phyloP scores from a whole-genome alignment of 352 stramenopile species.

The Globisporangium polare region DNA sequence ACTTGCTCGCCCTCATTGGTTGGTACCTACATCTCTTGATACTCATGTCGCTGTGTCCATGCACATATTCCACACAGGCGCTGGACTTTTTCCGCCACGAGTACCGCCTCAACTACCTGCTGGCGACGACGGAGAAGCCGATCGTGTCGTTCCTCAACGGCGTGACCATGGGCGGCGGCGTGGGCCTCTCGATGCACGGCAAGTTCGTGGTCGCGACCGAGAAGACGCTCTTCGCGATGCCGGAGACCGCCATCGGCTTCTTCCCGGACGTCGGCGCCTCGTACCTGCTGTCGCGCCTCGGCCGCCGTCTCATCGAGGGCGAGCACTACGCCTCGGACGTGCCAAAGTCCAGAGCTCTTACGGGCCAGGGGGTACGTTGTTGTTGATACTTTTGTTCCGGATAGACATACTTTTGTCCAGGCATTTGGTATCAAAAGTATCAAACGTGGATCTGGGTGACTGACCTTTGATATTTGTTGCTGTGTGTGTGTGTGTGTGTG shows the following conservation, averaged over 20 bases:
- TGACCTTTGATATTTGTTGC: constrained; percentile 1
- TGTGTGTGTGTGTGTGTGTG: constrained; percentile 8
- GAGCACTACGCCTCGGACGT: constrained; percentile 75
- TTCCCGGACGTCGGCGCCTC: constrained; percentile 97
- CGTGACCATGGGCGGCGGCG: constrained; percentile 98
- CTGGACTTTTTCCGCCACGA: constrained; percentile 95
- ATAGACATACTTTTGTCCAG: not conserved
- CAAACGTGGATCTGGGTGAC: not conserved
- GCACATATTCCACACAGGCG: constrained; percentile 16
- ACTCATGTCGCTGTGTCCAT: not conserved
- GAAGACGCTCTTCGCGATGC: constrained; percentile 98
- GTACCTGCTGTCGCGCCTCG: constrained; percentile 90
- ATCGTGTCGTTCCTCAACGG: constrained; percentile 96
- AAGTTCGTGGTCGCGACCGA: constrained; percentile 96
- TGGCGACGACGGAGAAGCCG: constrained; percentile 78
- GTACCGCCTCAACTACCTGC: constrained; percentile 93
- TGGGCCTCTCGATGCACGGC: constrained; percentile 96
- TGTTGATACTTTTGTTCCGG: constrained; percentile 1
- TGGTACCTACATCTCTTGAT: not conserved
- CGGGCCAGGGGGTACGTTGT: constrained; percentile 57
- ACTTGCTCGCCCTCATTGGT: not conserved
- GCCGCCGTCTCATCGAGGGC: constrained; percentile 57
- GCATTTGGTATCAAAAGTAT: not conserved
- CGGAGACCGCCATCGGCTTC: constrained; percentile 97
- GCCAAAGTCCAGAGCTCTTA: constrained; percentile 62